These are phyloP conservation scores for Gynandropsis gynandra DNA, from an alignment of 345 rosid species.

Conservation along the genomic window DNA sequence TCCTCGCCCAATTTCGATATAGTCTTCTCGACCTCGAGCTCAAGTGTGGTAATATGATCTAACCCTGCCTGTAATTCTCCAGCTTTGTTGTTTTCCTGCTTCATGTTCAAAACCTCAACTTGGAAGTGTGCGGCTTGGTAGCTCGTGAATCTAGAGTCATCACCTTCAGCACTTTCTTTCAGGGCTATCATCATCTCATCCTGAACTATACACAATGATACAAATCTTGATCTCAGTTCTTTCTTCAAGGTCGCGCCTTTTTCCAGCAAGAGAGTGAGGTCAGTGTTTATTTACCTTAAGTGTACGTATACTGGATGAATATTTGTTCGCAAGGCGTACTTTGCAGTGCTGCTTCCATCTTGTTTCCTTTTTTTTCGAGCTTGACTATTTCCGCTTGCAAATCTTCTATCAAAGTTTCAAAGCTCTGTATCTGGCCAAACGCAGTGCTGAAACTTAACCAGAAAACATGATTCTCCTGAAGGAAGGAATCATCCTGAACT, in stretches of 20 bases:
- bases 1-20: slow-evolving; percentile 52
- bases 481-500: slow-evolving; percentile 54
- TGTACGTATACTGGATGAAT: slow-evolving; percentile 60
- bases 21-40: slow-evolving; percentile 58
- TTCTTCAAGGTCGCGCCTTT: slow-evolving; percentile 57
- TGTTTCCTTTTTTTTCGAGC: too few relatives aligned
- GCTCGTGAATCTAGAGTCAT: slow-evolving; percentile 88
- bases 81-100: slow-evolving; percentile 94
- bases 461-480: slow-evolving; percentile 91
- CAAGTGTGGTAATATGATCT: slow-evolving; percentile 64
- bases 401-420: too few relatives aligned
- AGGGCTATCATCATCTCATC: too few relatives aligned
- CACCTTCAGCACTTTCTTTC: too few relatives aligned
- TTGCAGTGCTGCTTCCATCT: too few relatives aligned
- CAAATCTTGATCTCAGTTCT: slow-evolving; percentile 67
- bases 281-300: slow-evolving; percentile 61
- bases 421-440: too few relatives aligned
- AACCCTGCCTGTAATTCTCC: slow-evolving; percentile 86
- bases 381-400: too few relatives aligned
- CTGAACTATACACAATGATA: slow-evolving; percentile 66
- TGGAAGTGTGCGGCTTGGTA: slow-evolving; percentile 94
- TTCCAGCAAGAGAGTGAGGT: slow-evolving; percentile 69
- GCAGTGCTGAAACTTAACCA: too few relatives aligned
- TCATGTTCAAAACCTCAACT: slow-evolving; percentile 96
- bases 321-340: too few relatives aligned